Evolutionary conservation across 2,329 filamentous ascomycete genomes (phyloP).

Genomic region (Laburnicola sp.): DNA sequence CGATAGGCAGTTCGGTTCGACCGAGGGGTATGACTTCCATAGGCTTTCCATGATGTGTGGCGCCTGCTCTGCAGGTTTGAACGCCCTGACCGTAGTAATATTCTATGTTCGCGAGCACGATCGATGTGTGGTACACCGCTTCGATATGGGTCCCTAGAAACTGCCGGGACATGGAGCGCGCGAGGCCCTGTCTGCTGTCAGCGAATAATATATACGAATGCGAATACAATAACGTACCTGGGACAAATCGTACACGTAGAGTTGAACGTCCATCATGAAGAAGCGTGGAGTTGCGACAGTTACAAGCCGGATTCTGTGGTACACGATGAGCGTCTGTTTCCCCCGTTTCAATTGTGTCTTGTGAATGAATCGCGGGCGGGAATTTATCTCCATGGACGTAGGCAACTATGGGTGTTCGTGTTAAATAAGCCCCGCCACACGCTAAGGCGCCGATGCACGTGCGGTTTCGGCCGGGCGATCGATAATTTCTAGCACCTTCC

Average conservation of each 20-base stretch:
- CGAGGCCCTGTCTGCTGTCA: slow-evolving; percentile 53
- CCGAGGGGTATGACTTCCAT: slow-evolving; percentile 77
- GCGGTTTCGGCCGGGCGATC: too few relatives aligned
- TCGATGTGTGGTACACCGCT: slow-evolving; percentile 91
- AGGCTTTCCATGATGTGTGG: slow-evolving; percentile 83
- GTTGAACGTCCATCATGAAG: slow-evolving; percentile 52
- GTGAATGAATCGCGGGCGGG: too few relatives aligned
- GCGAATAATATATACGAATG: neutral
- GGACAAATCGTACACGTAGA: slow-evolving; percentile 58
- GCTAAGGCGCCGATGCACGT: too few relatives aligned
- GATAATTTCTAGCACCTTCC: too few relatives aligned
- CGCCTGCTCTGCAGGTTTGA: slow-evolving; percentile 76
- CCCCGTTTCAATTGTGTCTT: neutral
- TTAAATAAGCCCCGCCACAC: too few relatives aligned
- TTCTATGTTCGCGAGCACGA: slow-evolving; percentile 81
- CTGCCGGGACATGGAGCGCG: slow-evolving; percentile 57
- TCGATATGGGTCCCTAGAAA: slow-evolving; percentile 75
- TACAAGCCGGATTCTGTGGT: neutral
- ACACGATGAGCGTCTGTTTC: neutral
- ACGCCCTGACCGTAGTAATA: slow-evolving; percentile 91
- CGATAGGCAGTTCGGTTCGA: slow-evolving; percentile 73
- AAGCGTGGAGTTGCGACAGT: neutral
- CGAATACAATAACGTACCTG: slow-evolving; percentile 30
- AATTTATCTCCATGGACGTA: too few relatives aligned
- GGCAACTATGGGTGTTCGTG: too few relatives aligned